Percentiles rank a stretch among this genome's conserved stretches.
phyloP scores from a whole-genome alignment of 495 filamentous ascomycete genomes.

The Tricharina praecox region DNA sequence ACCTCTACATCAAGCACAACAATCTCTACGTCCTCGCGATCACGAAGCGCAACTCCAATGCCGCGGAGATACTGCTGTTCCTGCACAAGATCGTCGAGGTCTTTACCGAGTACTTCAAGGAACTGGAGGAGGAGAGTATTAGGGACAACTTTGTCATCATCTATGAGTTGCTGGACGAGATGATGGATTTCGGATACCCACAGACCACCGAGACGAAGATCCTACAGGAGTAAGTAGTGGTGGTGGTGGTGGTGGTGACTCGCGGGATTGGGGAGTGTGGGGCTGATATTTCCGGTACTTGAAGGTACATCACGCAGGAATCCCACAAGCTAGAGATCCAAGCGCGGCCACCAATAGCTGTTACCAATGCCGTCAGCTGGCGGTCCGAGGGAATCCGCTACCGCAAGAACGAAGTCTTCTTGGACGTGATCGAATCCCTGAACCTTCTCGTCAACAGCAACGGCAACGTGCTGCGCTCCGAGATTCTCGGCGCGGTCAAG shows the following conservation, averaged over 20 bases:
- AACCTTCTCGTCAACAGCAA: constrained; percentile 90
- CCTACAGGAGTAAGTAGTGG: constrained; percentile 79
- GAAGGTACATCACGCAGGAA: constrained; percentile 93
- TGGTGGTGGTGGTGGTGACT: too few species aligned
- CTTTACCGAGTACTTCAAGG: constrained; percentile 99
- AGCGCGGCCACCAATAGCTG: constrained; percentile 96
- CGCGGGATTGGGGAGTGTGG: too few species aligned
- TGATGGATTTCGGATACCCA: constrained; percentile 99
- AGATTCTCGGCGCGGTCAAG: constrained; percentile 94
- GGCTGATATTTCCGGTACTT: background rate
- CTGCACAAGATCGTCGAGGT: constrained; percentile 97
- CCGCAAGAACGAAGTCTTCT: constrained; percentile 98
- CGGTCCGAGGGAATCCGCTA: constrained; percentile 95
- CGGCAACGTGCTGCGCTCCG: constrained; percentile 88
- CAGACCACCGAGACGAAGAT: constrained; percentile 99
- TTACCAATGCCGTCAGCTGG: constrained; percentile 97
- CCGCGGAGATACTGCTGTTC: constrained; percentile 94
- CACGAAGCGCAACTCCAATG: constrained; percentile 97
- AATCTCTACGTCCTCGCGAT: constrained; percentile 98
- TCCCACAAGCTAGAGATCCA: constrained; percentile 96
- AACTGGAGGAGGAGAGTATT: constrained; percentile 96
- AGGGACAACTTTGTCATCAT: constrained; percentile 99
- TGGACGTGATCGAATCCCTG: constrained; percentile 92
- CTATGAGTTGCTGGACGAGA: constrained; percentile 97
- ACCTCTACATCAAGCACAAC: constrained; percentile 98